A percentile compares a stretch with the other conserved stretches of the same genome.
Conservation (phyloP, 306 rosid species). For the Sechiopsis laciniata region DNA sequence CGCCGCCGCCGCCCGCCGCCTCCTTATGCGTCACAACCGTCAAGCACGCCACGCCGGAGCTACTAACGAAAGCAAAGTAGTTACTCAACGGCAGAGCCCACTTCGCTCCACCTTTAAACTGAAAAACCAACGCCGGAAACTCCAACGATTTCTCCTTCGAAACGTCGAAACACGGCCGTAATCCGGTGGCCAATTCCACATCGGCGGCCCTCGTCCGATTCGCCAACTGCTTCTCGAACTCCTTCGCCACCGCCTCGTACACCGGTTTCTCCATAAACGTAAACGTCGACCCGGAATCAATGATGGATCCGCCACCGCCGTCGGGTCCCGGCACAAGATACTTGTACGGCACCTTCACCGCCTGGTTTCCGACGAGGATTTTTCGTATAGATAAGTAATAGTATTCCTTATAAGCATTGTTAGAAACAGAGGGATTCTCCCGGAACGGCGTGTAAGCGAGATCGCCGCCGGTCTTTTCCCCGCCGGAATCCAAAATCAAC, state of each 20-base stretch:
- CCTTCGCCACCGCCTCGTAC: slow-evolving; percentile 40
- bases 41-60: slow-evolving; percentile 43
- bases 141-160: slow-evolving; percentile 23
- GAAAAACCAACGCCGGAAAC: slow-evolving; percentile 51
- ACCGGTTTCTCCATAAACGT: slow-evolving; percentile 66
- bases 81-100: slow-evolving; percentile 48
- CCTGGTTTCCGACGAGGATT: slow-evolving; percentile 44
- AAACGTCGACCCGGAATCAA: slow-evolving; percentile 80
- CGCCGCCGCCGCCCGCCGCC: slow-evolving; percentile 11
- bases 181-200: slow-evolving; percentile 50
- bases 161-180: slow-evolving; percentile 55
- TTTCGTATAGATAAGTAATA: slow-evolving; percentile 56
- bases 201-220: slow-evolving; percentile 49
- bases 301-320: slow-evolving; percentile 76
- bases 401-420: slow-evolving; percentile 43
- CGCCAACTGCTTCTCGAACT: slow-evolving; percentile 48
- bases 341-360: slow-evolving; percentile 49
- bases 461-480: slow-evolving; percentile 19
- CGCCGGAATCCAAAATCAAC: slow-evolving; percentile 48
- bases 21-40: slow-evolving; percentile 42
- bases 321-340: slow-evolving; percentile 39
- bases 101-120: slow-evolving; percentile 81
- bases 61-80: slow-evolving; percentile 48
- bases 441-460: slow-evolving; percentile 64
- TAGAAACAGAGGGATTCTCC: slow-evolving; percentile 34